Evolutionary conservation across 495 filamentous ascomycete species (phyloP), one percentile per base, ranked within the genome.

Genomic region (Aspergillus ellipticus): DNA sequence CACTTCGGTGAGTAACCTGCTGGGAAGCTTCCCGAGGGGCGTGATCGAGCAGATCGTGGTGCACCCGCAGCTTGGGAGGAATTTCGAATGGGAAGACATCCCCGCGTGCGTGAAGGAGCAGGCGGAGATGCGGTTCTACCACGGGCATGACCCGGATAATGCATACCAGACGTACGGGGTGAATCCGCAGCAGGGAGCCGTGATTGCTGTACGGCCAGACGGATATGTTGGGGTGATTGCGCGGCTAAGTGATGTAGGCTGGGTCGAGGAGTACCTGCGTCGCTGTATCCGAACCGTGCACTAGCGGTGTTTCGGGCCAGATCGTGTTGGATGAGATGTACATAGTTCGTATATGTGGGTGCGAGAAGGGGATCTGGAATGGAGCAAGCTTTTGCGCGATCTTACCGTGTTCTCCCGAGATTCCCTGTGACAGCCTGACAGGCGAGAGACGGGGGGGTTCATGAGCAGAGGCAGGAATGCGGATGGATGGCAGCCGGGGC

Each of bases 101-200:
- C 84, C 82, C 0, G 65, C 70, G 4, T 66, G 82, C 3, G 64
- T 86, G 49, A 82, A 83, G 58, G 73, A 80, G 3, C 82, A 76
- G 39, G 74, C 81, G 17, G 68, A 80, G 55, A 75, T 78, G 56
- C 63, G 63, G 0, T 84, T 85, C 2, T 87, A 83, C 72, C 82
- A 85, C 56, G 88, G 87, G 50, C 72, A 78, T 22, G 83, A 82
- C 59, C 74, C 89, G 11, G 87, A 81, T 66, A 82, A 82, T 51
- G 85, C 84, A 1, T 89, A 89, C 61, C 69, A 71, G 26, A 76
- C 73, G 4, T 86, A 81, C 49, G 88, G 84, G 0, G 77, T 90
- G 6, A 75, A 87, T 60, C 64, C 62, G 20, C 71, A 78, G 42
- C 67, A 63, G 13, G 87, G 88, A 0, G 83, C 80, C 49, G 62